Evolutionary conservation across 345 rosid species (phyloP).

Genomic region (Hypericum perforatum): DNA sequence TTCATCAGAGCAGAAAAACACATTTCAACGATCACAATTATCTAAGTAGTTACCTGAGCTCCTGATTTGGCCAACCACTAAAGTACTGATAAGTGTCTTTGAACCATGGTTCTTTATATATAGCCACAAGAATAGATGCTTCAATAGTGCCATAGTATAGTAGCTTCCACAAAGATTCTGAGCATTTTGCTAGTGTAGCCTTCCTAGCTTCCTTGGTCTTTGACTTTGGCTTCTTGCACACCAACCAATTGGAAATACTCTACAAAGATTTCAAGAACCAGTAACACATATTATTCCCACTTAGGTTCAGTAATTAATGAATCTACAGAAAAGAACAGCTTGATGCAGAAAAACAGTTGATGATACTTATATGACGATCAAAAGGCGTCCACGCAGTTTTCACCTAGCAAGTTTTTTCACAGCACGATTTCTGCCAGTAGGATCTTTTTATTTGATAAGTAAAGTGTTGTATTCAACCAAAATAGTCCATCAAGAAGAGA

Average conservation of each 20-base stretch:
- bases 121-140: slow-evolving; percentile 39
- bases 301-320: neutral
- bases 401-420: no score
- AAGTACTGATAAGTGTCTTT: slow-evolving; percentile 49
- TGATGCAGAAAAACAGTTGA: no score
- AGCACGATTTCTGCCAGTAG: no score
- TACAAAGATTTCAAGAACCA: slow-evolving; percentile 20
- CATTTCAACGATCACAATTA: slow-evolving; percentile 7
- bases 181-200: slow-evolving; percentile 55
- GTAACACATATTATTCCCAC: neutral
- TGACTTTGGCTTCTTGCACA: slow-evolving; percentile 19
- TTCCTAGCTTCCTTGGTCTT: slow-evolving; percentile 41
- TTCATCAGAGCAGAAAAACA: slow-evolving; percentile 5
- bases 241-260: slow-evolving; percentile 62
- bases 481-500: no score
- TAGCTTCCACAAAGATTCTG: slow-evolving; percentile 91
- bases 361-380: no score
- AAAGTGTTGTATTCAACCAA: no score
- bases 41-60: slow-evolving; percentile 52
- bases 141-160: slow-evolving; percentile 63
- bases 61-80: slow-evolving; percentile 84
- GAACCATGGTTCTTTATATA: slow-evolving; percentile 66
- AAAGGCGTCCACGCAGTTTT: no score
- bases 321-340: neutral
- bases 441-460: no score